Evolutionary conservation across 352 stramenopile species (phyloP).

Genomic region (Pseudoperonospora humuli): DNA sequence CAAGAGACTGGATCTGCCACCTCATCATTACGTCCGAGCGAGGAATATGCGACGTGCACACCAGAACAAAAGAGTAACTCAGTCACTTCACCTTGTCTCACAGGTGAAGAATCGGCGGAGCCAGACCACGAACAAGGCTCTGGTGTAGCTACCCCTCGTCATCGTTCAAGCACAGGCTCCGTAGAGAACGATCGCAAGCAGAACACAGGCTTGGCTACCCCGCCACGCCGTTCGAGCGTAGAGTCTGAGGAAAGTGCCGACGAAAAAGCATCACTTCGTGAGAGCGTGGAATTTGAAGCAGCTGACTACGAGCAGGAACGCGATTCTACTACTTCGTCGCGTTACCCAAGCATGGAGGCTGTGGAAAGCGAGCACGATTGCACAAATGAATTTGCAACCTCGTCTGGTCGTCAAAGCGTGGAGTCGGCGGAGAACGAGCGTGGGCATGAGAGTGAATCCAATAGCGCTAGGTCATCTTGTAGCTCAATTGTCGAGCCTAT

Average conservation of each 20-base stretch:
- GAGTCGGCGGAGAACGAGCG: background rate
- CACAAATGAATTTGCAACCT: background rate
- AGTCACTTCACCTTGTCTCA: background rate
- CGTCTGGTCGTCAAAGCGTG: background rate
- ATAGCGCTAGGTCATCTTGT: background rate
- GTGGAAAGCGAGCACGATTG: background rate
- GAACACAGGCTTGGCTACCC: conserved; percentile 12
- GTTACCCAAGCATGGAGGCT: conserved; percentile 1
- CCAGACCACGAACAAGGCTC: background rate
- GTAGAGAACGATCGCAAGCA: conserved; percentile 8
- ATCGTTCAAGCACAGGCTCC: conserved; percentile 1
- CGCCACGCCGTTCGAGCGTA: conserved; percentile 2
- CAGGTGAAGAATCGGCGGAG: conserved; percentile 8
- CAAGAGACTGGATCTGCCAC: background rate
- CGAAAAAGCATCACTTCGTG: conserved; percentile 1
- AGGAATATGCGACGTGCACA: background rate
- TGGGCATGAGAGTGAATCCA: background rate
- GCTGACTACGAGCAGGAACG: background rate
- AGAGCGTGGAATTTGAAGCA: conserved; percentile 5
- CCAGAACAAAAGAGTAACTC: conserved; percentile 19
- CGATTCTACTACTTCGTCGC: background rate
- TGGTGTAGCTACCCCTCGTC: background rate
- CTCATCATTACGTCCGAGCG: background rate
- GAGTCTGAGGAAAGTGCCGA: conserved; percentile 7
- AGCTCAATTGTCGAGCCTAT: conserved; percentile 5